Base-by-base conservation (phyloP, 2,329 filamentous ascomycete species). In the Penicillium corylophilum region DNA sequence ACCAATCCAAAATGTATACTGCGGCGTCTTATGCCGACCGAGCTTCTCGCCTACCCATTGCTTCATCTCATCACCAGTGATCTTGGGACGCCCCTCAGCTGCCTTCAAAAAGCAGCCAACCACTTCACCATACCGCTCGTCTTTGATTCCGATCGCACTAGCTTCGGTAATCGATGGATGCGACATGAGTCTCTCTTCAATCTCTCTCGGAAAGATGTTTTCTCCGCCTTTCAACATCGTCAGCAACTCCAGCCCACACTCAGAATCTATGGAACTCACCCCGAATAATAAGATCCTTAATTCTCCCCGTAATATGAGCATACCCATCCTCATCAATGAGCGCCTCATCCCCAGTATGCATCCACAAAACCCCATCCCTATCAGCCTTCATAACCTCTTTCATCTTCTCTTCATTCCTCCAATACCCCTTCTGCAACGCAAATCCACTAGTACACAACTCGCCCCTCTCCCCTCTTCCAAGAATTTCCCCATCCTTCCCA, bases 241-340 rank as follows among this genome's bases (percentile, higher is more conserved):
- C 23, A 48, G 31, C 18, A 24, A 3, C 2, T 5, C 9, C 15
- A 7, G 2, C 12, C 10, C 22, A 3, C 12, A 5, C 12, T 23
- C 8, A 20, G 12, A n/a, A 26, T 4, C 23, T 33, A 39, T 7
- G 12, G 16, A 28, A 51, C 63, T 18, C 58, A 68, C 84, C 86
- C 64, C 87, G 75, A 53, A 89, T 90, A 48, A 90, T 89, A 24
- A 90, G 86, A 55, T 90, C 87, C 73, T 90, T 90, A 71, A 89
- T 87, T 13, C 87, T 75, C 0, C 87, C 87, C 0, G 86, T 90
- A 57, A 90, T 88, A 16, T 75, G 77, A 52, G 83, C 87, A 64
- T 88, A 89, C 0, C 86, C 86, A 10, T 82, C 71, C 0, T 68
- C 53, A 49, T 80, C 75, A 51, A 82, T 72, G 6, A 75, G 61